Conservation (phyloP, 2,329 filamentous ascomycete genomes). For the Penicillium capsulatum region DNA sequence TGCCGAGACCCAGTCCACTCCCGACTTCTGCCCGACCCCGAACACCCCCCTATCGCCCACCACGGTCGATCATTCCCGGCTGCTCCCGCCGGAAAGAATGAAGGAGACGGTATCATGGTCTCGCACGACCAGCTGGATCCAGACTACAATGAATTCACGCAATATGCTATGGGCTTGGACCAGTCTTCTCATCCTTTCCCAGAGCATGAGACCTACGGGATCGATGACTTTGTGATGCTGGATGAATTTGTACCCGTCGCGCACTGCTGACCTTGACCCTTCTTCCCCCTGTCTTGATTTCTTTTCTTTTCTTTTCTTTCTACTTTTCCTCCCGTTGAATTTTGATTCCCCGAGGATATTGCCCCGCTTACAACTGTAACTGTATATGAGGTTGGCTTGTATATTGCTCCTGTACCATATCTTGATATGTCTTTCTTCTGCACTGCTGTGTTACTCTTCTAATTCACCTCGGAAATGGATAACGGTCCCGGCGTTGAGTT, state of each 20-base stretch:
- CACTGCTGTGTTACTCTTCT: background rate
- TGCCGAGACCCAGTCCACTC: constrained; percentile 29
- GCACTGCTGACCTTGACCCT: constrained; percentile 19
- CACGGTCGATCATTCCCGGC: constrained; percentile 8
- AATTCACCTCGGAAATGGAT: no score
- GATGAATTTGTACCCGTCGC: constrained; percentile 31
- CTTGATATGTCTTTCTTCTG: constrained; percentile 11
- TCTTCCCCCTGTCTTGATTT: constrained; percentile 4
- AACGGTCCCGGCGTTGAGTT: constrained; percentile 3
- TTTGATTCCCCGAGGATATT: constrained; percentile 10
- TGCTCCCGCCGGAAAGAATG: constrained; percentile 11
- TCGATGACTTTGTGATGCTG: constrained; percentile 32
- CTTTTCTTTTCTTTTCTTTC: constrained; percentile 17
- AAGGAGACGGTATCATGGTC: constrained; percentile 23
- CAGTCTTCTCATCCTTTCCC: constrained; percentile 16
- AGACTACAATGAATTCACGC: constrained; percentile 33
- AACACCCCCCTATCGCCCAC: constrained; percentile 29
- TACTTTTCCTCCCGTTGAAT: constrained; percentile 1
- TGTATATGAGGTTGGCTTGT: constrained; percentile 19
- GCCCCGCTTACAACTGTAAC: background rate
- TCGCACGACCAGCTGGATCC: constrained; percentile 28
- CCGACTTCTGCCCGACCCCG: constrained; percentile 33
- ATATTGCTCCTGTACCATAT: constrained; percentile 19
- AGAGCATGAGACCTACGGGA: constrained; percentile 26
- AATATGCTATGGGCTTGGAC: constrained; percentile 30